A percentile compares a stretch with the other conserved stretches of the same genome.
Evolutionary conservation across 2,329 filamentous ascomycete genomes (phyloP).

Genomic region (Nigrograna mackinnonii): DNA sequence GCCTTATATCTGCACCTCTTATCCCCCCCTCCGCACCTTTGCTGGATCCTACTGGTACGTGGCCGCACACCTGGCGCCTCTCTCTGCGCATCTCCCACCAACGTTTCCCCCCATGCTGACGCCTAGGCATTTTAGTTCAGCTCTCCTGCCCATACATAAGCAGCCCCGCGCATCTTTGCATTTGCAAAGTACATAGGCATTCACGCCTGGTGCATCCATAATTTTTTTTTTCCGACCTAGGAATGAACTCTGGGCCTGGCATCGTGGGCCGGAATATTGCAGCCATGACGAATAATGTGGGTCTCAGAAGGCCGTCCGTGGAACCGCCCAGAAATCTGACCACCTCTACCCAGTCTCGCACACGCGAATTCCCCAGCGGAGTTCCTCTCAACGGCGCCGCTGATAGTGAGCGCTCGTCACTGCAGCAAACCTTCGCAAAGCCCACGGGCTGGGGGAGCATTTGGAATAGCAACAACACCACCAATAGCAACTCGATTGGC

Average conservation of each 20-base stretch:
- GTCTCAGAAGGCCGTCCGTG: conserved; percentile 10
- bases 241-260: conserved; percentile 19
- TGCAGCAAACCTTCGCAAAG: conserved; percentile 12
- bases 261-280: conserved; percentile 27
- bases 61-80: conserved; percentile 2
- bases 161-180: conserved; percentile 25
- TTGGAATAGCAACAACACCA: conserved; percentile 30
- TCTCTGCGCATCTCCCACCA: conserved; percentile 8
- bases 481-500: conserved; percentile 17
- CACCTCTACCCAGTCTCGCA: conserved; percentile 23
- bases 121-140: conserved; percentile 32
- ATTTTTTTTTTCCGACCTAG: too few species aligned
- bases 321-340: conserved; percentile 8
- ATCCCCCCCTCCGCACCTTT: conserved; percentile 5
- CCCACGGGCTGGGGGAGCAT: conserved; percentile 37
- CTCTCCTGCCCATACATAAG: conserved; percentile 25
- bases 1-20: conserved; percentile 20
- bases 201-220: too few species aligned
- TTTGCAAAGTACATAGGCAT: too few species aligned
- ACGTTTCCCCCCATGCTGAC: conserved; percentile 36
- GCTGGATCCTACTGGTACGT: conserved; percentile 3
- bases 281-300: conserved; percentile 35
- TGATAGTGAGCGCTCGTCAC: conserved; percentile 28
- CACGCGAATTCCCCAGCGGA: conserved; percentile 32
- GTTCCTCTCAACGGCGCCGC: conserved; percentile 32